Base-by-base conservation (phyloP, 495 filamentous ascomycete genomes). In the Penicilliopsis zonata region DNA sequence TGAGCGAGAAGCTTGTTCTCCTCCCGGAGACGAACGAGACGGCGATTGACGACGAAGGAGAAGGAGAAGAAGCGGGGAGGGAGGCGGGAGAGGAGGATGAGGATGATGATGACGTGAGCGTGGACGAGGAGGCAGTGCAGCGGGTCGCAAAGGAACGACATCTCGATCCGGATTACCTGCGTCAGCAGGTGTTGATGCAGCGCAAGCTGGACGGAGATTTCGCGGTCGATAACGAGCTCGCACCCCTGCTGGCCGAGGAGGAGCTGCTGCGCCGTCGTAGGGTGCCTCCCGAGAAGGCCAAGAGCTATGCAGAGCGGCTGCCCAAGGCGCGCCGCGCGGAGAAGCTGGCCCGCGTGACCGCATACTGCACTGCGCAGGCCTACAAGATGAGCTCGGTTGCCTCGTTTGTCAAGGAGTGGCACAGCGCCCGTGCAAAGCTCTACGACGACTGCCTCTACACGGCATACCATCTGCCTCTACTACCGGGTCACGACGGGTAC, bases 361-460 rank as follows among this genome's bases (percentile, higher is more conserved):
- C 90, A 2, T 99, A 96, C 55, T 95, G 88, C 53, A 95, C 87
- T 0, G 92, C 92, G 3, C 84, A 95, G 58, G 80, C 80, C 8
- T 95, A 81, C 55, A 88, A 84, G 59, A 77, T 93, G 64, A 78
- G 80, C 44, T 71, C 77, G 16, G 80, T 85, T 24, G 84, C 85
- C 13, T 72, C 81, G 28, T 99, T 99, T 59, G 68, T 94, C 21
- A 82, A 80, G 49, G 83, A 79, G 28, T 74, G 74, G 47, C 90
- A 99, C 67, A 78, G 79, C n/a, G 92, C 86, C 0, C 74, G 82
- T 59, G 93, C 87, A 24, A 99, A 99, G 54, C 68, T 96, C n/a
- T 99, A 99, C 53, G 92, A 96, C 54, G 92, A 99, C 49, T 96
- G 92, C 48, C 66, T 99, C 13, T 99, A 99, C 46, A 81, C 76